phyloP scores from a whole-genome alignment of 164 flowering plant species.

The Aristolochia californica region DNA sequence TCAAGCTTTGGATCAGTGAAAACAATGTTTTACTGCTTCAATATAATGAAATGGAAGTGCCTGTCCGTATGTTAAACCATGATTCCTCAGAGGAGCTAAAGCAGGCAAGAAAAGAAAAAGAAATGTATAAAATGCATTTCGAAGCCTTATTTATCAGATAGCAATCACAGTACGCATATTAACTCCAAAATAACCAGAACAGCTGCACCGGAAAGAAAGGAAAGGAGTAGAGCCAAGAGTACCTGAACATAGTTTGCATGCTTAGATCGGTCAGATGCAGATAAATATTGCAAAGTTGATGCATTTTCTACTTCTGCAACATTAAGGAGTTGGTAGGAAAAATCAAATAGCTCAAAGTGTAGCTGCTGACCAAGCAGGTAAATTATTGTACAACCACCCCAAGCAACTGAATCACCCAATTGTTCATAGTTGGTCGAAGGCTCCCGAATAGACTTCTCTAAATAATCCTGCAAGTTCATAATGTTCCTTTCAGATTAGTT shows the following conservation, averaged over 20 bases:
- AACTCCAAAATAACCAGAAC: neutral
- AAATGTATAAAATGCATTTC: too few species aligned
- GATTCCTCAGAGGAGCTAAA: too few species aligned
- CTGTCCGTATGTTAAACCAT: too few species aligned
- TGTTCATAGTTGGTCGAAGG: constrained; percentile 40
- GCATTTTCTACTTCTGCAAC: constrained; percentile 81
- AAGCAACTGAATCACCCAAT: constrained; percentile 91
- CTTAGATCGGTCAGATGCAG: constrained; percentile 17
- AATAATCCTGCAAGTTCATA: constrained; percentile 42
- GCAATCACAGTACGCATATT: too few species aligned
- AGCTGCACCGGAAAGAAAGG: neutral
- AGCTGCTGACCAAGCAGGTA: constrained; percentile 94
- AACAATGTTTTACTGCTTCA: too few species aligned
- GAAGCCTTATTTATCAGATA: too few species aligned
- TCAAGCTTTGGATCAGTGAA: too few species aligned
- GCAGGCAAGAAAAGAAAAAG: too few species aligned
- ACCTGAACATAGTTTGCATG: constrained; percentile 56
- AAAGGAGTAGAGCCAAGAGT: neutral
- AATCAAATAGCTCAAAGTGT: constrained; percentile 94
- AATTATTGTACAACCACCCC: constrained; percentile 97
- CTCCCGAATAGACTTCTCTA: constrained; percentile 54
- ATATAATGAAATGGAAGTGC: too few species aligned
- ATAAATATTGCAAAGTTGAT: constrained; percentile 20
- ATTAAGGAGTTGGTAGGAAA: constrained; percentile 94
- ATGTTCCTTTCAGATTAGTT: neutral